Evolutionary conservation across 345 rosid species (phyloP).

Genomic region (Limnanthes douglasii): DNA sequence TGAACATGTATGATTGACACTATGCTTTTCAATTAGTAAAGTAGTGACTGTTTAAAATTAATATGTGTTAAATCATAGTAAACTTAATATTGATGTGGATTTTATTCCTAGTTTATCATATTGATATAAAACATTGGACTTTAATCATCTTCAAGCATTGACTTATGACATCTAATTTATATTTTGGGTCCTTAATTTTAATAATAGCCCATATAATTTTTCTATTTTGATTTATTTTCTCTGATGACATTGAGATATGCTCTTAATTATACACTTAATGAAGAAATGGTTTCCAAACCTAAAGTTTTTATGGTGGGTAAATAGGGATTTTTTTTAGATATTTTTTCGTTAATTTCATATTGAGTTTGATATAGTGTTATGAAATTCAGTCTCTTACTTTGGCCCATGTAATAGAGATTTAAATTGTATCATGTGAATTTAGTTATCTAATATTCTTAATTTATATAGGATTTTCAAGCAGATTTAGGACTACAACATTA

Average conservation of each 20-base stretch:
- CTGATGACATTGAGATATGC: conserved; percentile 83
- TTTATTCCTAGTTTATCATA: too few species aligned
- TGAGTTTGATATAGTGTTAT: neutral
- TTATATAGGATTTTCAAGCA: neutral
- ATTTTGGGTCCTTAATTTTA: neutral
- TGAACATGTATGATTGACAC: conserved; percentile 29
- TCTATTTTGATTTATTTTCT: neutral
- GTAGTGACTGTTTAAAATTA: neutral
- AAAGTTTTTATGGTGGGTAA: conserved; percentile 87
- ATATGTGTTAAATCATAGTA: too few species aligned
- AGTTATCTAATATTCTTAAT: too few species aligned
- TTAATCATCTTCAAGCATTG: too few species aligned
- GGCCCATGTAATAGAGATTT: neutral
- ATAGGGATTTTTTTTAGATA: conserved; percentile 36
- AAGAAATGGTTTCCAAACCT: conserved; percentile 94
- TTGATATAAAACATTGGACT: too few species aligned
- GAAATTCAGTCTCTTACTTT: neutral
- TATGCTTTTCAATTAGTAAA: neutral
- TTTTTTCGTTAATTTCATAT: conserved; percentile 4
- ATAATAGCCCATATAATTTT: neutral
- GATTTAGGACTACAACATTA: neutral
- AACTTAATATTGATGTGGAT: too few species aligned
- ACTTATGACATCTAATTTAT: too few species aligned
- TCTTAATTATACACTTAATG: conserved; percentile 71
- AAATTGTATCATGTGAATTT: too few species aligned